A percentile compares a stretch with the other conserved stretches of the same genome.
phyloP scores from a whole-genome alignment of 352 stramenopile genomes.

The Phytophthora quininea region DNA sequence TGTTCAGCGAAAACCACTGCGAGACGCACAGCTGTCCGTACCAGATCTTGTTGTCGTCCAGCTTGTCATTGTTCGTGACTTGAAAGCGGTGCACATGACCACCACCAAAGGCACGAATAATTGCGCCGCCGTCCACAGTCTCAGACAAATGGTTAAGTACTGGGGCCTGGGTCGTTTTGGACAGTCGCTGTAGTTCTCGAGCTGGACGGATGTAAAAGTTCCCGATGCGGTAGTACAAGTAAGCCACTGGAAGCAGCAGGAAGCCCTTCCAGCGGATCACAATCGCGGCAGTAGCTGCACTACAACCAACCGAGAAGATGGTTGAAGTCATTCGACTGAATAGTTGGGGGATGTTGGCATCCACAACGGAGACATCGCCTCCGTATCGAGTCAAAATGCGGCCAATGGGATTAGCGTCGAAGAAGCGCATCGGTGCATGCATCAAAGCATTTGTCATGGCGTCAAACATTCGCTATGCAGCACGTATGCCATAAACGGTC shows the following conservation, averaged over 20 bases:
- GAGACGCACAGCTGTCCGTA: constrained; percentile 46
- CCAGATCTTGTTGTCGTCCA: constrained; percentile 51
- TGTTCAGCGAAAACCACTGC: constrained; percentile 57
- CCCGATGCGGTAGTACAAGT: constrained; percentile 76
- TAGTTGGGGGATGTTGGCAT: constrained; percentile 71
- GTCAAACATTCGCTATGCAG: constrained; percentile 80
- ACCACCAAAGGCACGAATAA: constrained; percentile 64
- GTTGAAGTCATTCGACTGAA: constrained; percentile 66
- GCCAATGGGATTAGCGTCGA: constrained; percentile 91
- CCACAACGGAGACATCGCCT: constrained; percentile 90
- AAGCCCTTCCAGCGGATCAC: constrained; percentile 87
- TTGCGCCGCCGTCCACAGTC: constrained; percentile 46
- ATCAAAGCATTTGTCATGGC: constrained; percentile 88
- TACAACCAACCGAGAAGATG: constrained; percentile 78
- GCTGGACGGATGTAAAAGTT: constrained; percentile 55
- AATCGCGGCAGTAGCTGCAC: constrained; percentile 77
- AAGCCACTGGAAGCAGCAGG: constrained; percentile 77
- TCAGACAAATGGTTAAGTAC: constrained; percentile 62
- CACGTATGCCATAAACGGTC: constrained; percentile 46
- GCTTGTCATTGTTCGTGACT: constrained; percentile 32
- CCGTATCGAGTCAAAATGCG: constrained; percentile 92
- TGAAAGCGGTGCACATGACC: constrained; percentile 50
- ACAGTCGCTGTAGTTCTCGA: constrained; percentile 56
- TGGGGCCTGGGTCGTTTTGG: constrained; percentile 52
- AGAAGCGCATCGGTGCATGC: constrained; percentile 91